A percentile compares a stretch with the other conserved stretches of the same genome.
Evolutionary conservation across 495 filamentous ascomycete species (phyloP).

Genomic region (Penicillium longicatenatum): DNA sequence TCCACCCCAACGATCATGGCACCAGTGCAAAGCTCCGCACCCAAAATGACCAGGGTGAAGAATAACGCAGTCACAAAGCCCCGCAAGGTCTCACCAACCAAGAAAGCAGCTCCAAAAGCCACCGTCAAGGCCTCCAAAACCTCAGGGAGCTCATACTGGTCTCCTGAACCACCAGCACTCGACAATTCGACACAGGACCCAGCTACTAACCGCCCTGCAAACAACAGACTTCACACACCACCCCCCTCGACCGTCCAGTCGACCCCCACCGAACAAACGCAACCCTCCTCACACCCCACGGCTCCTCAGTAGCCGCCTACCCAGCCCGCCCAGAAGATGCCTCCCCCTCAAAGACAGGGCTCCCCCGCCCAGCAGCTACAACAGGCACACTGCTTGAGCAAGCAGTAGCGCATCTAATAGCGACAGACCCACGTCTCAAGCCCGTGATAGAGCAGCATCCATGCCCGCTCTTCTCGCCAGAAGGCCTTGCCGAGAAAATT

Average conservation of each 20-base stretch:
- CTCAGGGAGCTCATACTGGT: constrained; percentile 25
- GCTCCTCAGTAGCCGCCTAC: constrained; percentile 66
- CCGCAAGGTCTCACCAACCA: constrained; percentile 29
- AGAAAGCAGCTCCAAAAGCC: constrained; percentile 21
- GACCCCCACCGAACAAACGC: constrained; percentile 71
- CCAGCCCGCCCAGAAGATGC: constrained; percentile 44
- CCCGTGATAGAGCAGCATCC: constrained; percentile 72
- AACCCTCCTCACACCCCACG: constrained; percentile 75
- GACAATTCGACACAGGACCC: constrained; percentile 5
- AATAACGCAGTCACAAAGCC: constrained; percentile 35
- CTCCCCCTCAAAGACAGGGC: constrained; percentile 60
- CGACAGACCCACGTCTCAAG: constrained; percentile 71
- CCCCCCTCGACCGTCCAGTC: constrained; percentile 57
- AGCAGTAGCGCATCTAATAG: constrained; percentile 76
- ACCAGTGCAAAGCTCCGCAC: constrained; percentile 38
- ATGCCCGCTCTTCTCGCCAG: constrained; percentile 78
- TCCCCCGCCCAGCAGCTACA: constrained; percentile 57
- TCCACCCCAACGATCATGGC: constrained; percentile 33
- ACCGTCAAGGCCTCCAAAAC: constrained; percentile 11
- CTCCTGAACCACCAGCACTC: constrained; percentile 19
- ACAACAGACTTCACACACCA: constrained; percentile 39
- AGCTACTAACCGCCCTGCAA: constrained; percentile 19
- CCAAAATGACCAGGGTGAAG: constrained; percentile 27
- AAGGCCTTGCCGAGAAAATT: constrained; percentile 77
- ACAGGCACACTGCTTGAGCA: constrained; percentile 74